phyloP scores from a whole-genome alignment of 257 asterid genomes.

The Rauvolfia tetraphylla region DNA sequence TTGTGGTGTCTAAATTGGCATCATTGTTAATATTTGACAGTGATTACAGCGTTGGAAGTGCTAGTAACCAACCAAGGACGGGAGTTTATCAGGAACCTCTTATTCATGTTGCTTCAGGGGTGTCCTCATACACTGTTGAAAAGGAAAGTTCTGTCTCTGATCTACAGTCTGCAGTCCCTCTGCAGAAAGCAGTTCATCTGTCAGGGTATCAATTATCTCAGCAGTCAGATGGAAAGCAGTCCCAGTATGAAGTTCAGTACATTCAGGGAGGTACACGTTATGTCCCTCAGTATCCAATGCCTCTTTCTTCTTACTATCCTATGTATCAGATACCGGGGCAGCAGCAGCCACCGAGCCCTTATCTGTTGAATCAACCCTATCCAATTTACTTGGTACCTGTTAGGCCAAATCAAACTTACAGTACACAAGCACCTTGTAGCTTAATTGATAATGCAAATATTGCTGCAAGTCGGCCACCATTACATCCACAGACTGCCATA shows the following conservation, averaged over 20 bases:
- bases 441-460: constrained; percentile 26
- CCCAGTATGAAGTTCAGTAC: constrained; percentile 47
- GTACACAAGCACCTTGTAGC: constrained; percentile 35
- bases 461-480: constrained; percentile 35
- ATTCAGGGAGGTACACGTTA: constrained; percentile 54
- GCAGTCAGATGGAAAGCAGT: constrained; percentile 45
- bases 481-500: constrained; percentile 42
- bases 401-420: constrained; percentile 45
- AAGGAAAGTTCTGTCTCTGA: constrained; percentile 34
- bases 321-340: constrained; percentile 62
- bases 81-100: constrained; percentile 44
- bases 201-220: constrained; percentile 50
- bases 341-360: constrained; percentile 39
- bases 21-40: constrained; percentile 38
- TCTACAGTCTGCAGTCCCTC: constrained; percentile 29
- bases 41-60: constrained; percentile 52
- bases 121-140: constrained; percentile 27
- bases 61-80: constrained; percentile 31
- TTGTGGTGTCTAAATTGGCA: constrained; percentile 6
- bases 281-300: constrained; percentile 31
- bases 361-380: constrained; percentile 51
- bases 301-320: constrained; percentile 59
- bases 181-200: constrained; percentile 35
- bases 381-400: constrained; percentile 59
- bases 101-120: constrained; percentile 49